These are phyloP conservation scores for Syzygium oleosum DNA, from an alignment of 345 rosid species.

Conservation along the genomic window DNA sequence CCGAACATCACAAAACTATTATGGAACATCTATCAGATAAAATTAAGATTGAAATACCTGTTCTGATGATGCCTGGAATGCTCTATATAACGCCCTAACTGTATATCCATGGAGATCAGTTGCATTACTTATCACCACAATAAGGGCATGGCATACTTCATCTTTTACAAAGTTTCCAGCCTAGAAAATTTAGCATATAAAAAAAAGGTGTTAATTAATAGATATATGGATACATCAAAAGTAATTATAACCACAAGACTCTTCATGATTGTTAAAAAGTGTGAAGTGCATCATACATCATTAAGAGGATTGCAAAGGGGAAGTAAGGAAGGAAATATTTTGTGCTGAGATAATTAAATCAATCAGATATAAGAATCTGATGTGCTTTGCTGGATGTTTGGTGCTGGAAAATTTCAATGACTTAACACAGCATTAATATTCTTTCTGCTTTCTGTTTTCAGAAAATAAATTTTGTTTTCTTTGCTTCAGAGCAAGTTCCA, in stretches of 20 bases:
- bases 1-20: background rate
- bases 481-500: background rate
- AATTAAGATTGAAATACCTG: conserved; percentile 44
- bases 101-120: conserved; percentile 94
- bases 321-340: background rate
- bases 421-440: background rate
- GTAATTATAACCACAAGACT: background rate
- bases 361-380: background rate
- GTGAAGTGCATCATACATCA: background rate
- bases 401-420: background rate
- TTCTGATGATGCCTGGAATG: conserved; percentile 64
- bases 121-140: conserved; percentile 92
- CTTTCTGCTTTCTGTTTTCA: background rate
- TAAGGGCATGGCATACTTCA: conserved; percentile 96
- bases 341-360: background rate
- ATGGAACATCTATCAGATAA: background rate
- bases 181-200: conserved; percentile 17
- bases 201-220: background rate
- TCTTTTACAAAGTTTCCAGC: conserved; percentile 98
- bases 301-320: background rate
- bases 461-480: background rate
- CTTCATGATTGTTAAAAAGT: background rate
- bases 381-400: background rate
- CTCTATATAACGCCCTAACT: conserved; percentile 79
- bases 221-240: background rate